Evolutionary conservation across 2,329 filamentous ascomycete species (phyloP), one percentile per base, ranked within the genome.

Genomic region (Gyromitra esculenta): DNA sequence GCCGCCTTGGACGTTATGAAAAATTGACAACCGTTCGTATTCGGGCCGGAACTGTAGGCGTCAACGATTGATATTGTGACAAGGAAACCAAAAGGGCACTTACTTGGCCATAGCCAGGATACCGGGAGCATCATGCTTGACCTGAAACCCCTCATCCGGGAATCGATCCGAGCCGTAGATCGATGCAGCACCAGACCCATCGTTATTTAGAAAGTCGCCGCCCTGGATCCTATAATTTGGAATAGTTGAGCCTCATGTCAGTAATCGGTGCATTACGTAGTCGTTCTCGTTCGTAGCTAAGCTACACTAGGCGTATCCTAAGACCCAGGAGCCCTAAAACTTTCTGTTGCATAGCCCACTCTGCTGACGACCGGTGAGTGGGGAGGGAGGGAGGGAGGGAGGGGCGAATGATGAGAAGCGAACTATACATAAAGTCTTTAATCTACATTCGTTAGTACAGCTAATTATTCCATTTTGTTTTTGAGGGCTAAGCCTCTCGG

Each of bases 211-310:
- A 83, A 98, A 98, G 84, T 99, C 96, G 69, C 96, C 96, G 59
- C 95, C 95, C 84, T 99, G 96, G 82, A 96, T 92, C 95, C 98
- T 98, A 85, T 98, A 97, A 81, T 92, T 92, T 85, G 25, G n/a
- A 69, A 92, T 92, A 83, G 97, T 97, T 93, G 96, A 56, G 71
- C 35, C 25, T 75, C 25, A 15, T 41, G 52, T 56, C 15, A 69
- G 66, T 35, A 75, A 63, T 5, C 35, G 11, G 18, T 66, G 45
- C 4, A n/a, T 63, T 52, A 50, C 39, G 25, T 66, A 62, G 48
- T 63, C n/a, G 15, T 35, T 35, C 45, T 50, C 48, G 72, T 60
- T 56, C 15, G 31, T 62, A n/a, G 25, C 11, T 57, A 37, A 35
- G 54, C 35, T 21, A 11, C 21, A 18, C 43, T 52, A 21, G 18